These are phyloP conservation scores for Helianthus annuus DNA, from an alignment of 129 eudicot species.

Conservation along the genomic window DNA sequence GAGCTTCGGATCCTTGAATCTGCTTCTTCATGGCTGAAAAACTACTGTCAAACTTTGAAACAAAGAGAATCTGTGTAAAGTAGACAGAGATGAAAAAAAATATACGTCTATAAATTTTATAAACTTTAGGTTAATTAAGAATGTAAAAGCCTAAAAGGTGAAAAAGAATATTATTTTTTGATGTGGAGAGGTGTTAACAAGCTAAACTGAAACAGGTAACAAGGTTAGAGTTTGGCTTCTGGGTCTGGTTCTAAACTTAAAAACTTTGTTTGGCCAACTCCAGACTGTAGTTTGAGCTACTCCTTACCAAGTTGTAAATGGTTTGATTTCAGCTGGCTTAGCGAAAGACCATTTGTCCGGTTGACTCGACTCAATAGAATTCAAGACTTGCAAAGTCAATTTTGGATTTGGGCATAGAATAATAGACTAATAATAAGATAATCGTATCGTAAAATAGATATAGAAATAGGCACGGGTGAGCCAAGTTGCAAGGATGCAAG, in stretches of 20 bases:
- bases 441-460: too few relatives aligned
- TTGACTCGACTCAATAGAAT: too few relatives aligned
- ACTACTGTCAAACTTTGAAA: constrained; percentile 51
- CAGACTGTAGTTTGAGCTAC: neutral
- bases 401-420: too few relatives aligned
- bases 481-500: too few relatives aligned
- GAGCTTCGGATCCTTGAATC: constrained; percentile 72
- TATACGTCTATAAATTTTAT: neutral
- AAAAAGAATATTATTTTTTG: neutral
- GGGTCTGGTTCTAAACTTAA: neutral
- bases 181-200: neutral
- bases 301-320: too few relatives aligned
- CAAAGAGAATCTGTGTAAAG: neutral
- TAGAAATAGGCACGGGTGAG: too few relatives aligned
- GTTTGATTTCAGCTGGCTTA: too few relatives aligned
- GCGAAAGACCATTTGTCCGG: too few relatives aligned
- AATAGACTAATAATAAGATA: too few relatives aligned
- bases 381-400: too few relatives aligned
- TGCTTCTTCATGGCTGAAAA: constrained; percentile 76
- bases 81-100: constrained; percentile 10
- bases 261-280: neutral
- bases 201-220: too few relatives aligned
- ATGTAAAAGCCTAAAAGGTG: constrained; percentile 16
- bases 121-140: neutral
- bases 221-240: too few relatives aligned